These are phyloP conservation scores for Pythium dissotocum DNA, from an alignment of 352 stramenopile species.

Conservation along the genomic window DNA sequence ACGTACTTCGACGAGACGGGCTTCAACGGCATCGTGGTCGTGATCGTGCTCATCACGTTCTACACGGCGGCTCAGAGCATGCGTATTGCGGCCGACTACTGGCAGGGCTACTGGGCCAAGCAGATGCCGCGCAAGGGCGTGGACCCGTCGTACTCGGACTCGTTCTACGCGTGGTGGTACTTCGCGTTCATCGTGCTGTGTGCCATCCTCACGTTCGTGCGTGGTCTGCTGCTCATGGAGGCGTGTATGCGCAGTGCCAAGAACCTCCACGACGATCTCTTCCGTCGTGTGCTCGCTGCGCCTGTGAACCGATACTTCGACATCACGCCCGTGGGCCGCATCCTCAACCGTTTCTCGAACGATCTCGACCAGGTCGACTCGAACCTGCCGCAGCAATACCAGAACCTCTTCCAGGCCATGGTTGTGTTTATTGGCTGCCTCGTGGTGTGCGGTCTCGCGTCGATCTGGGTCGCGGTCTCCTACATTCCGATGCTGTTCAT, in stretches of 20 bases:
- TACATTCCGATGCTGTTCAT: slow-evolving; percentile 57
- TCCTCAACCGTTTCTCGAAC: slow-evolving; percentile 64
- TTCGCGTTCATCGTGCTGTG: slow-evolving; percentile 34
- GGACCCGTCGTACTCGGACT: slow-evolving; percentile 10
- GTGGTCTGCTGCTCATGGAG: slow-evolving; percentile 39
- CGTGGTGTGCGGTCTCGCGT: slow-evolving; percentile 6
- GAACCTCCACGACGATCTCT: slow-evolving; percentile 43
- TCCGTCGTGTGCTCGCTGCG: slow-evolving; percentile 42
- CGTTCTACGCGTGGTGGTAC: slow-evolving; percentile 34
- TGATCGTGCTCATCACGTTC: not conserved
- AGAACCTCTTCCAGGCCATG: too few relatives aligned
- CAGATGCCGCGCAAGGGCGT: slow-evolving; percentile 13
- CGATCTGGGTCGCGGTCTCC: slow-evolving; percentile 35
- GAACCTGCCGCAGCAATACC: slow-evolving; percentile 33
- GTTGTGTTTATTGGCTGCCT: slow-evolving; percentile 16
- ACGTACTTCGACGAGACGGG: slow-evolving; percentile 28
- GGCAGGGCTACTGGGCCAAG: slow-evolving; percentile 27
- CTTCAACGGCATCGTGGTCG: slow-evolving; percentile 21
- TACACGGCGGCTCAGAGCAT: slow-evolving; percentile 9
- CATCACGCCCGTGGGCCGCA: slow-evolving; percentile 57
- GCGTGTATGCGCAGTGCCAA: slow-evolving; percentile 34
- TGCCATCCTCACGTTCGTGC: slow-evolving; percentile 21
- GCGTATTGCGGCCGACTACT: slow-evolving; percentile 14
- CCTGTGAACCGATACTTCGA: slow-evolving; percentile 68
- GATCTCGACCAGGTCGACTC: slow-evolving; percentile 62